Conservation (phyloP, 306 rosid species). For the Gillenia trifoliata region DNA sequence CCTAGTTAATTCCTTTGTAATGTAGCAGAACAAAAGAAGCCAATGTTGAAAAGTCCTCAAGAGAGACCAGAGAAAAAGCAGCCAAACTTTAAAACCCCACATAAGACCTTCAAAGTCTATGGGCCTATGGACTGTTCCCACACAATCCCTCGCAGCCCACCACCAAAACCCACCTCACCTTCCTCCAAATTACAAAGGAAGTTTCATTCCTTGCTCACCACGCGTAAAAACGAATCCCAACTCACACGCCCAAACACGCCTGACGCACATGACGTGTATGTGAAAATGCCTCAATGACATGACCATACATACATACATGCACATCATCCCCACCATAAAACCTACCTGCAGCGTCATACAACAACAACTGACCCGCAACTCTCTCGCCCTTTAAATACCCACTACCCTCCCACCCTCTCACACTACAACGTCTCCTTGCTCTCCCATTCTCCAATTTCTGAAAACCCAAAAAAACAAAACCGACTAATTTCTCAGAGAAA, state of each 20-base stretch:
- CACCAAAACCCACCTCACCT: not conserved
- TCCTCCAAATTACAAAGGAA: not conserved
- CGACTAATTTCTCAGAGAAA: not conserved
- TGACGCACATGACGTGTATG: not conserved
- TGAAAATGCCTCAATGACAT: not conserved
- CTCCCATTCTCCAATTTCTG: not conserved
- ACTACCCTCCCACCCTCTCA: not conserved
- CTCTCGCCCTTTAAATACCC: not conserved
- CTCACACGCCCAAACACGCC: not conserved
- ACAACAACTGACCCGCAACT: not conserved
- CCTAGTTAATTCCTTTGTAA: too few species aligned
- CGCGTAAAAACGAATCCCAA: not conserved
- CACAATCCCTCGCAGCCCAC: not conserved
- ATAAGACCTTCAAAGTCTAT: not conserved
- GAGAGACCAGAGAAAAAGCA: too few species aligned
- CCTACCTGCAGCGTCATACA: too few species aligned
- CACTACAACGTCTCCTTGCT: not conserved
- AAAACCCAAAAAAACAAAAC: not conserved
- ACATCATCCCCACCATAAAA: not conserved
- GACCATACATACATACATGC: not conserved
- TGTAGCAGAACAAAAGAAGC: too few species aligned
- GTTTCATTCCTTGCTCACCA: not conserved
- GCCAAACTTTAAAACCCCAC: not conserved
- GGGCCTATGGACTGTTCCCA: not conserved
- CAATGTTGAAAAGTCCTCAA: too few species aligned